These are phyloP conservation scores for Zygotorulaspora danielsina DNA, from an alignment of 805 yeast species.

Conservation along the genomic window DNA sequence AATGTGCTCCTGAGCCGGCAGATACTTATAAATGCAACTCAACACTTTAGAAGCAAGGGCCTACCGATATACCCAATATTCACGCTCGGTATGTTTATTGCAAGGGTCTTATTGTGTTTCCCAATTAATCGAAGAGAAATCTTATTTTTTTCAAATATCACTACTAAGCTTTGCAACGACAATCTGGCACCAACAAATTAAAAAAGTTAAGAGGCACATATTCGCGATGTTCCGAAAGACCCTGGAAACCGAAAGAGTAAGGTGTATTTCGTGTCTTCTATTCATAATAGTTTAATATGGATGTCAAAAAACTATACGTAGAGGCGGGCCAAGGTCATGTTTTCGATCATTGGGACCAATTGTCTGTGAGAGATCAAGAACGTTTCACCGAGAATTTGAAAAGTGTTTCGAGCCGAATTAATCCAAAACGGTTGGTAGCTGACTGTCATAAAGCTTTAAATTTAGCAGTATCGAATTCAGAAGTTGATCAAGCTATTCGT, in stretches of 20 bases:
- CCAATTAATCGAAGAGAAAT: not conserved
- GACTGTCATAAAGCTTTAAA: constrained; percentile 42
- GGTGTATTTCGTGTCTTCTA: not conserved
- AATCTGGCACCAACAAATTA: not conserved
- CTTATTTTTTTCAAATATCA: not conserved
- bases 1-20: not conserved
- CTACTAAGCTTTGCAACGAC: constrained; percentile 1
- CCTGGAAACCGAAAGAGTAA: not conserved
- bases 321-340: constrained; percentile 52
- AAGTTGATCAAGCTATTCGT: constrained; percentile 32
- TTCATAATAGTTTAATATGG: constrained; percentile 8
- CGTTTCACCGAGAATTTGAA: constrained; percentile 36
- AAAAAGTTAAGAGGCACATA: constrained; percentile 1
- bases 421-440: constrained; percentile 36
- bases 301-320: constrained; percentile 34
- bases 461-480: constrained; percentile 31
- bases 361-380: constrained; percentile 37
- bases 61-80: not conserved
- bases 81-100: not conserved
- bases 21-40: not conserved
- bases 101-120: not conserved
- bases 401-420: constrained; percentile 16
- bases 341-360: constrained; percentile 44
- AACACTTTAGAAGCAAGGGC: not conserved
- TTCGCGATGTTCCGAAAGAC: not conserved